Conservation (phyloP, 139 green algal genomes). For the Coelastrella sp. region DNA sequence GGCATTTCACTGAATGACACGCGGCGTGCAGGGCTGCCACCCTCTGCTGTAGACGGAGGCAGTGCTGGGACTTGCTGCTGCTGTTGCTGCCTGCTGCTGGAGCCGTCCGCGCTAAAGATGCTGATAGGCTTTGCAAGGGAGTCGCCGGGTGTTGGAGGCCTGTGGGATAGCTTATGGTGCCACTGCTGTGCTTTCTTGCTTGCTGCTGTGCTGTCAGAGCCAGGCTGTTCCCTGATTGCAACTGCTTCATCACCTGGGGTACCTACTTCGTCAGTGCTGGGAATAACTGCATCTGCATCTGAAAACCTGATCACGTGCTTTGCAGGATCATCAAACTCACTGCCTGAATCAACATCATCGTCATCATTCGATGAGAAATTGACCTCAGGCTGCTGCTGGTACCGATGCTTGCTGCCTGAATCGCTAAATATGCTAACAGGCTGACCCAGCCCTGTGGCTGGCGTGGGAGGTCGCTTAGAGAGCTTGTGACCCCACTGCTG, state of each 20-base stretch:
- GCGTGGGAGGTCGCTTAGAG: not conserved
- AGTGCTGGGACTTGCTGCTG: not conserved
- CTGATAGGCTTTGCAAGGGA: not conserved
- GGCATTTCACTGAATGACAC: not conserved
- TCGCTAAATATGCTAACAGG: conserved; percentile 31
- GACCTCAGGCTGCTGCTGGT: not conserved
- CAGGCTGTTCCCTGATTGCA: not conserved
- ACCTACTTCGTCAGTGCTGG: too few species aligned
- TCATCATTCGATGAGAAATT: too few species aligned
- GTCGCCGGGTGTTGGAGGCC: not conserved
- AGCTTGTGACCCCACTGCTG: conserved; percentile 4
- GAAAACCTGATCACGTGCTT: too few species aligned
- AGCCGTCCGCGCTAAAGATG: not conserved
- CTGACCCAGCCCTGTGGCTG: not conserved
- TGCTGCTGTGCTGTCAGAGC: not conserved
- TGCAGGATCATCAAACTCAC: too few species aligned
- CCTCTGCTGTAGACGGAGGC: not conserved
- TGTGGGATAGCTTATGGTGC: not conserved
- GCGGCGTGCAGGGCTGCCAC: not conserved
- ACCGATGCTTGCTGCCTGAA: too few species aligned
- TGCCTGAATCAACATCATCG: too few species aligned
- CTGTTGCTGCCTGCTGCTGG: not conserved
- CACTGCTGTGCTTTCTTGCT: not conserved
- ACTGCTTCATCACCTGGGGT: not conserved
- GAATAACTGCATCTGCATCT: too few species aligned